Evolutionary conservation across 257 asterid genomes (phyloP).

Genomic region (Pogostemon cablin): DNA sequence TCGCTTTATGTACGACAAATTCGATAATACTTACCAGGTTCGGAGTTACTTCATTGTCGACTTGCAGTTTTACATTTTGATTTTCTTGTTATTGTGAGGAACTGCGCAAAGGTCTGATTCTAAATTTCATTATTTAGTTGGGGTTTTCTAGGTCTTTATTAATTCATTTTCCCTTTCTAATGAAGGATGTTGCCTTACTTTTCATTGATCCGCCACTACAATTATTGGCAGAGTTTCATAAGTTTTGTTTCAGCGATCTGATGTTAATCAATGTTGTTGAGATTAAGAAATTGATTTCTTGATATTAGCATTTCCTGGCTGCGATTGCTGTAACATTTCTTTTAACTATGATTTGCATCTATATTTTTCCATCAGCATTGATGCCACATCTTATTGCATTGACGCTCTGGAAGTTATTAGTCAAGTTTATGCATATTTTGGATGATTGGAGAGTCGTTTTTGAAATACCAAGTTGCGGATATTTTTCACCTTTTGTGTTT

Average conservation of each 20-base stretch:
- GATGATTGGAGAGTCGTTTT: constrained; percentile 13
- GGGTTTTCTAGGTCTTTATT: neutral
- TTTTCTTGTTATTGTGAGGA: constrained; percentile 10
- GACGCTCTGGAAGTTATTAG: constrained; percentile 5
- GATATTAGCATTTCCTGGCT: constrained; percentile 6
- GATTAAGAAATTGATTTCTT: neutral
- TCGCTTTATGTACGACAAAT: constrained; percentile 92
- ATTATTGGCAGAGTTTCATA: constrained; percentile 7
- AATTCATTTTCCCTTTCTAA: neutral
- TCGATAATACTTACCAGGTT: constrained; percentile 92
- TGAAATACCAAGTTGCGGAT: neutral
- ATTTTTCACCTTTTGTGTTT: neutral
- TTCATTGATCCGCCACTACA: constrained; percentile 25
- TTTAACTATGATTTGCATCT: constrained; percentile 15
- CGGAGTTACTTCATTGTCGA: constrained; percentile 6
- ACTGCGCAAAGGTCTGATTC: constrained; percentile 37
- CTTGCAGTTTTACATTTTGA: constrained; percentile 23
- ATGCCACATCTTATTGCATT: neutral
- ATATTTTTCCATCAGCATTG: constrained; percentile 13
- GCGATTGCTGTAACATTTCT: neutral
- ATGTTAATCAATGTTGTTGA: constrained; percentile 3
- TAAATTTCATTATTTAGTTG: constrained; percentile 5
- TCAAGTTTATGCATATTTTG: constrained; percentile 24
- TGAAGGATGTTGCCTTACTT: constrained; percentile 7
- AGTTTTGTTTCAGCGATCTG: constrained; percentile 16